Percentiles rank a stretch among this genome's conserved stretches.
These are phyloP conservation scores for Populus alba DNA, from an alignment of 345 rosid species.

Conservation along the genomic window DNA sequence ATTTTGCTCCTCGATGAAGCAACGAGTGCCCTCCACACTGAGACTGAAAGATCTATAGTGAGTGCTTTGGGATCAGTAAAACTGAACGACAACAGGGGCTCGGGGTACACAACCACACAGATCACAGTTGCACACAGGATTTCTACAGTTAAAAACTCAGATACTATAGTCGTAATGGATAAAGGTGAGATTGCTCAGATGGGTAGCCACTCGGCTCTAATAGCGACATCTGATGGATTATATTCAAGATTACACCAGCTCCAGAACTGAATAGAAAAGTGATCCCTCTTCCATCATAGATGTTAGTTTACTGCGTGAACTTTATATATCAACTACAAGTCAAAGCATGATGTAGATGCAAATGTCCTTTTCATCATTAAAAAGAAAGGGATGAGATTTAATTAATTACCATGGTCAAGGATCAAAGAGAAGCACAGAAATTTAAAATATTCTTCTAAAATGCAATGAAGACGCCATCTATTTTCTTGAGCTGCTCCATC, in stretches of 20 bases:
- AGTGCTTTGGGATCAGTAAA: constrained; percentile 53
- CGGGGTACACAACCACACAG: constrained; percentile 39
- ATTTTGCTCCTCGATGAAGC: constrained; percentile 80
- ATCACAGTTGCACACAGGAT: constrained; percentile 80
- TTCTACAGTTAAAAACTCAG: constrained; percentile 66
- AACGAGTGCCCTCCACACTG: constrained; percentile 80
- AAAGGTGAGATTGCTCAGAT: constrained; percentile 68
- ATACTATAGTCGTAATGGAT: constrained; percentile 64
- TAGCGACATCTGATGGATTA: constrained; percentile 49
- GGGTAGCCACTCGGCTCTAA: constrained; percentile 60
- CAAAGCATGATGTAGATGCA: neutral
- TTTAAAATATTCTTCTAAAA: constrained; percentile 32
- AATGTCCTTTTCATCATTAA: neutral
- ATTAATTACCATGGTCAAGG: neutral
- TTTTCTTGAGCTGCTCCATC: constrained; percentile 67
- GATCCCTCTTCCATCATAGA: neutral
- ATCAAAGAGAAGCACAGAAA: neutral
- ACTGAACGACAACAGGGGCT: constrained; percentile 23
- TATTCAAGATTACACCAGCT: constrained; percentile 59
- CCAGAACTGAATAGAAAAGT: constrained; percentile 33
- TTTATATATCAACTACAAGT: neutral
- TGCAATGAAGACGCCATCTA: constrained; percentile 51
- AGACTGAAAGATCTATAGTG: constrained; percentile 59
- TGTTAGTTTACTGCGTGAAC: neutral
- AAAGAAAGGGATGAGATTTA: neutral